Evolutionary conservation across 805 yeast genomes (phyloP).

Genomic region (Dipodascus albidus): DNA sequence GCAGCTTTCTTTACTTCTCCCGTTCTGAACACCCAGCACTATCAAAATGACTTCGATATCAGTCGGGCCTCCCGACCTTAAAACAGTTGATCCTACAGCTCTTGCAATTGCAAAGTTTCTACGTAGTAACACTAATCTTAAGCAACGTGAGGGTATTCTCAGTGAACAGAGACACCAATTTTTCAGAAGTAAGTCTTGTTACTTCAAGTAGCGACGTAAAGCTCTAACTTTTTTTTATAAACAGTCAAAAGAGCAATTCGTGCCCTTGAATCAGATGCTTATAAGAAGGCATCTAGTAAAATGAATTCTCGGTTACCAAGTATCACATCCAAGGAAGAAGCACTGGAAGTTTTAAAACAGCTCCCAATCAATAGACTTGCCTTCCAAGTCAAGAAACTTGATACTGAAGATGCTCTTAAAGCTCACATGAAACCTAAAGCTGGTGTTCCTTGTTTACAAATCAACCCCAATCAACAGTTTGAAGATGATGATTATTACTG

Average conservation of each 20-base stretch:
- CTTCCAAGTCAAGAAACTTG: conserved; percentile 65
- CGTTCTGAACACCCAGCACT: neutral
- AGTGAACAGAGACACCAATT: conserved; percentile 66
- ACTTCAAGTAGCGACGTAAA: neutral
- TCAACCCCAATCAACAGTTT: conserved; percentile 28
- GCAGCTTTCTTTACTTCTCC: too few relatives aligned
- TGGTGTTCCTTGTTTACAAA: conserved; percentile 34
- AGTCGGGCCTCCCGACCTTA: conserved; percentile 24
- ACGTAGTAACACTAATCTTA: conserved; percentile 53
- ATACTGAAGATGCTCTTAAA: conserved; percentile 44
- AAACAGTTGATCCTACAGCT: conserved; percentile 39
- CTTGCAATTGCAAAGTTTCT: conserved; percentile 60
- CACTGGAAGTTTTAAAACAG: conserved; percentile 49
- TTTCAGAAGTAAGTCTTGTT: conserved; percentile 40
- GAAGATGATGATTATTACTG: conserved; percentile 49
- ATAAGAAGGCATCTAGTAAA: conserved; percentile 35
- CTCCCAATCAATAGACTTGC: conserved; percentile 66
- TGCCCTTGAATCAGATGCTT: conserved; percentile 65
- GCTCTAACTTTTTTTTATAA: neutral
- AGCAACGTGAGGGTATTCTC: conserved; percentile 71
- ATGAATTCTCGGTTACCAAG: conserved; percentile 39
- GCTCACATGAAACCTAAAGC: conserved; percentile 63
- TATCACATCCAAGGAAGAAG: conserved; percentile 40
- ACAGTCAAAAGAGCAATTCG: conserved; percentile 64
- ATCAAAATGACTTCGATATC: conserved; percentile 14